phyloP scores from a whole-genome alignment of 257 asterid species.

The Solanum sitiens region DNA sequence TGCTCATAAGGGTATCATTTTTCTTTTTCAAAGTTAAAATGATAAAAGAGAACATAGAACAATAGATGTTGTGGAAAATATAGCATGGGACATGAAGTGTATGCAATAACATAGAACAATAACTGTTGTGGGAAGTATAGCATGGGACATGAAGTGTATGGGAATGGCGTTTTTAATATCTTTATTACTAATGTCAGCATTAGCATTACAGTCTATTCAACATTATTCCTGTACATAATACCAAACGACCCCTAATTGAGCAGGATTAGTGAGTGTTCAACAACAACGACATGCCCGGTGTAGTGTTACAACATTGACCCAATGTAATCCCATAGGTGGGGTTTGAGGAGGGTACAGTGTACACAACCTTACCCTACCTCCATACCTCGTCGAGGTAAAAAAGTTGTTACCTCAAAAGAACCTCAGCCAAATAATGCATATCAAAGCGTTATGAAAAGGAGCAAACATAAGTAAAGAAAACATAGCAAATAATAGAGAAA shows the following conservation, averaged over 20 bases:
- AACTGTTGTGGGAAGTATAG: background rate
- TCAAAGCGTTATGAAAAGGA: background rate
- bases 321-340: background rate
- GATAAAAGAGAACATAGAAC: background rate
- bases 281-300: background rate
- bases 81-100: background rate
- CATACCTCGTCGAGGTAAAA: background rate
- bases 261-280: background rate
- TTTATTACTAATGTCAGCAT: background rate
- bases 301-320: background rate
- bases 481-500: background rate
- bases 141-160: background rate
- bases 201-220: background rate
- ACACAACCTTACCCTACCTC: background rate
- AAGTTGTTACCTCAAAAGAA: background rate
- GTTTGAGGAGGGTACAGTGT: background rate
- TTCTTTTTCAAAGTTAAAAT: background rate
- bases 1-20: background rate
- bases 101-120: background rate
- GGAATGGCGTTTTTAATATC: background rate
- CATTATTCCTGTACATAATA: background rate
- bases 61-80: background rate
- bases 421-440: background rate
- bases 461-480: background rate
- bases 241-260: background rate